Conservation (phyloP, 2,329 filamentous ascomycete genomes). For the Fusarium verticillioides region DNA sequence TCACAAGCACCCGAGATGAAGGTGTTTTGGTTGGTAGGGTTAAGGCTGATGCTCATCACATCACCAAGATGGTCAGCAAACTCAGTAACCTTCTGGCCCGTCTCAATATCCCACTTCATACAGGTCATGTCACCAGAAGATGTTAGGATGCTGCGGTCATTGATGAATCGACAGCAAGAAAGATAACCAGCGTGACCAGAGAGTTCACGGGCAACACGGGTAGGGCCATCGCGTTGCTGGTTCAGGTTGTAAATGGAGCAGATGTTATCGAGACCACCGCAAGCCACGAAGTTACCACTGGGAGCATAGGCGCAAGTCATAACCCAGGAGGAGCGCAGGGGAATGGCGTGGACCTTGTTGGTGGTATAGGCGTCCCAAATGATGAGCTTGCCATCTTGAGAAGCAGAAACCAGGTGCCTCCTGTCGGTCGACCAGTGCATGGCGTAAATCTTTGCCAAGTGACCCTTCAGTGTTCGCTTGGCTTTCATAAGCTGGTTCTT, state of each 20-base stretch:
- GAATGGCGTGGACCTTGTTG: slow-evolving; percentile 99
- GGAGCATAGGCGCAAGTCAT: slow-evolving; percentile 99
- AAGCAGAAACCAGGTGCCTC: slow-evolving; percentile 95
- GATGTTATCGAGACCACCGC: slow-evolving; percentile 98
- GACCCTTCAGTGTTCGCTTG: slow-evolving; percentile 95
- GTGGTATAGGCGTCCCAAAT: slow-evolving; percentile 99
- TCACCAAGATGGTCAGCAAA: slow-evolving; percentile 98
- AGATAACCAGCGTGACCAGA: slow-evolving; percentile 98
- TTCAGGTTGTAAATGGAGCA: slow-evolving; percentile 99
- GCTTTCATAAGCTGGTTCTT: slow-evolving; percentile 96
- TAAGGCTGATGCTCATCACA: slow-evolving; percentile 99
- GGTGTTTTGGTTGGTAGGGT: slow-evolving; percentile 98
- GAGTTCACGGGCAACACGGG: slow-evolving; percentile 92
- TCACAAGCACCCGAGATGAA: slow-evolving; percentile 99
- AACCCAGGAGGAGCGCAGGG: slow-evolving; percentile 97
- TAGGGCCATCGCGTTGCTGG: slow-evolving; percentile 92
- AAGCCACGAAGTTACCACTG: slow-evolving; percentile 97
- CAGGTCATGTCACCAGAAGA: slow-evolving; percentile 99
- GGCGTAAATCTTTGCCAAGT: slow-evolving; percentile 98
- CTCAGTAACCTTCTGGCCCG: slow-evolving; percentile 95
- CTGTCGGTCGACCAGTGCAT: slow-evolving; percentile 99
- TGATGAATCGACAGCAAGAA: slow-evolving; percentile 98
- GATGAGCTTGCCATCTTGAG: slow-evolving; percentile 98
- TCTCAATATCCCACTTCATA: slow-evolving; percentile 99
- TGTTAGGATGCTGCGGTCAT: slow-evolving; percentile 96